Percentiles rank a stretch among this genome's conserved stretches.
Evolutionary conservation across 148 eudicot genomes (phyloP).

Genomic region (Chenopodium formosanum): DNA sequence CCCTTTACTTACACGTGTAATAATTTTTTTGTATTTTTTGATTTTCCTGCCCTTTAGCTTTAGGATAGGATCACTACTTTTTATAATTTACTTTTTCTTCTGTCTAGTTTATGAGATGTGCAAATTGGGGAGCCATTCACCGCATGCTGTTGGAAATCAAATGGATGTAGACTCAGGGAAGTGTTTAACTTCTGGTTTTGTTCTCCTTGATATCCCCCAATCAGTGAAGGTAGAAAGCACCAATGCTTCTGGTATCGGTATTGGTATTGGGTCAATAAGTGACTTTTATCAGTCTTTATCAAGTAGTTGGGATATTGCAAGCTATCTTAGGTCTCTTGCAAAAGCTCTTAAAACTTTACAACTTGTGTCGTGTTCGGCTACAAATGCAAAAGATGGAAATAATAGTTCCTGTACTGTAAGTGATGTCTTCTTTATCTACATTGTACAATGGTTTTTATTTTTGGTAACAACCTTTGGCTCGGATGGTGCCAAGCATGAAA

Average conservation of each 20-base stretch:
- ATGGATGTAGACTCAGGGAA: constrained; percentile 76
- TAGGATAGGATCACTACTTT: neutral
- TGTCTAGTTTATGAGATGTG: constrained; percentile 85
- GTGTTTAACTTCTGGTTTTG: constrained; percentile 84
- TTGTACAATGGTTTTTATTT: neutral
- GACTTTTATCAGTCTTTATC: constrained; percentile 84
- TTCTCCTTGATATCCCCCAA: constrained; percentile 82
- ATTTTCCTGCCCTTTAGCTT: neutral
- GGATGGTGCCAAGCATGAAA: neutral
- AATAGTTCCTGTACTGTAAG: constrained; percentile 73
- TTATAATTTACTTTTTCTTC: neutral
- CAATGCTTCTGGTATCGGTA: constrained; percentile 47
- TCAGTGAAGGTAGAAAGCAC: constrained; percentile 76
- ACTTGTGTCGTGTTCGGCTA: constrained; percentile 51
- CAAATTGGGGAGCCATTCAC: constrained; percentile 88
- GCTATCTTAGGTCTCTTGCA: constrained; percentile 82
- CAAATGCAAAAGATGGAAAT: constrained; percentile 76
- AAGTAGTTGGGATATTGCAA: constrained; percentile 87
- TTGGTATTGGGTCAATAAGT: constrained; percentile 70
- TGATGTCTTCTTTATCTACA: constrained; percentile 14
- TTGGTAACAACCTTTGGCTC: neutral
- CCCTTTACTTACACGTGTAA: neutral
- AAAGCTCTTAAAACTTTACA: constrained; percentile 79
- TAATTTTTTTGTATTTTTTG: neutral
- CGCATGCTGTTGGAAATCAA: constrained; percentile 72